phyloP scores from a whole-genome alignment of 2,329 filamentous ascomycete species.

The Trichoderma atrobrunneum region DNA sequence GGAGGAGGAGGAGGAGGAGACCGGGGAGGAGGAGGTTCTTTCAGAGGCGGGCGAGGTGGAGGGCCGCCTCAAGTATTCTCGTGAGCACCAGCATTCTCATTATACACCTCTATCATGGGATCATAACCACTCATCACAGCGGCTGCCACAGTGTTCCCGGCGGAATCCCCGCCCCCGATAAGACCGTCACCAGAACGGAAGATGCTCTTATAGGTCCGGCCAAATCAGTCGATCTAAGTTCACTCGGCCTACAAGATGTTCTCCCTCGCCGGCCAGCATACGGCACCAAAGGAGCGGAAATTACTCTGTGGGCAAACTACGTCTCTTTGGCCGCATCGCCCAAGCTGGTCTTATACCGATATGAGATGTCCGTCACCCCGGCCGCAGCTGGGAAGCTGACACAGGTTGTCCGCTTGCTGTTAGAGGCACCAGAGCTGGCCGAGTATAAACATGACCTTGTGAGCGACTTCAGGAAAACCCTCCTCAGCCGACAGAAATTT shows the following conservation, averaged over 20 bases:
- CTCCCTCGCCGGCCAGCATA: slow-evolving; percentile 21
- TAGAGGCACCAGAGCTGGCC: slow-evolving; percentile 25
- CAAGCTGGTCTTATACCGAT: slow-evolving; percentile 20
- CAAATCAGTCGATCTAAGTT: slow-evolving; percentile 2
- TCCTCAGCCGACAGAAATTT: slow-evolving; percentile 30
- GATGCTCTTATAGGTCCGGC: slow-evolving; percentile 4
- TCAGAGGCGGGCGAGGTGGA: slow-evolving; percentile 9
- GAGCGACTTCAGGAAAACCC: slow-evolving; percentile 35
- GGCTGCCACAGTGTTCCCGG: neutral
- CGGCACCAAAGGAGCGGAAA: slow-evolving; percentile 17
- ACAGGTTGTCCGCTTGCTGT: slow-evolving; percentile 24
- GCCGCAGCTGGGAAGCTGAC: slow-evolving; percentile 14
- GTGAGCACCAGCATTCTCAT: slow-evolving; percentile 1
- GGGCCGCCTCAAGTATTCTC: slow-evolving; percentile 5
- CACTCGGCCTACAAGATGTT: slow-evolving; percentile 3
- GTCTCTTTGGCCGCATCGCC: slow-evolving; percentile 12
- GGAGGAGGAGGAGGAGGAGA: slow-evolving; percentile 13
- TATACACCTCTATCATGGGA: neutral
- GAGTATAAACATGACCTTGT: slow-evolving; percentile 25
- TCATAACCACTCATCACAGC: neutral
- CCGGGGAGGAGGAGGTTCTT: slow-evolving; percentile 15
- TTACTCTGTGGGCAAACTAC: slow-evolving; percentile 23
- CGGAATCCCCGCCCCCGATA: slow-evolving; percentile 6
- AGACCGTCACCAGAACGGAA: slow-evolving; percentile 16
- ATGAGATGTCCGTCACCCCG: slow-evolving; percentile 17